A percentile compares a stretch with the other conserved stretches of the same genome.
phyloP scores from a whole-genome alignment of 2,329 filamentous ascomycete species.

The Aschersonia sp. region DNA sequence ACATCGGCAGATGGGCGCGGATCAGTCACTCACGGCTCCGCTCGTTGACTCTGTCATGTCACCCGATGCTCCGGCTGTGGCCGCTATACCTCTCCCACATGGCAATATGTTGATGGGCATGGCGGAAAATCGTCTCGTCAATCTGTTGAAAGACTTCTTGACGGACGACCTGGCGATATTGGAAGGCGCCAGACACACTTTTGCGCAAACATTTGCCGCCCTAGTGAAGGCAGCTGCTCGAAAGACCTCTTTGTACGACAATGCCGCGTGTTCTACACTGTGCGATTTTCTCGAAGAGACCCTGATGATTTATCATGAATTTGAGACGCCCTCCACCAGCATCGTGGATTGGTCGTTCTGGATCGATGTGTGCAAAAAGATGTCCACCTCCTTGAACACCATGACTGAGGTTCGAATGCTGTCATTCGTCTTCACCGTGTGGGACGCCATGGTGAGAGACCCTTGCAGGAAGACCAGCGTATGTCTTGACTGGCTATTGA shows the following conservation, averaged over 20 bases:
- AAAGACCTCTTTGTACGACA: conserved; percentile 67
- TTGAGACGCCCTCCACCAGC: conserved; percentile 25
- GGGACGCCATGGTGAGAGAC: conserved; percentile 57
- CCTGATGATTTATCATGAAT: conserved; percentile 44
- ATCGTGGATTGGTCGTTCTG: conserved; percentile 73
- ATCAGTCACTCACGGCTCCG: conserved; percentile 26
- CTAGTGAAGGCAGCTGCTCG: conserved; percentile 62
- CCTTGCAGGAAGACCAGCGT: conserved; percentile 53
- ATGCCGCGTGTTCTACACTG: conserved; percentile 74
- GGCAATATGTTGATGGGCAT: conserved; percentile 63
- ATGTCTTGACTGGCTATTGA: conserved; percentile 62
- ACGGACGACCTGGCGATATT: conserved; percentile 27
- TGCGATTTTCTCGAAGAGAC: conserved; percentile 84
- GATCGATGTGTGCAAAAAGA: conserved; percentile 65
- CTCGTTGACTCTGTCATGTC: conserved; percentile 30
- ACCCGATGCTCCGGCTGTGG: conserved; percentile 51
- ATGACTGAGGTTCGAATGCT: conserved; percentile 80
- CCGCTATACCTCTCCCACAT: conserved; percentile 47
- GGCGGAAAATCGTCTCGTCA: conserved; percentile 77
- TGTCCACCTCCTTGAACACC: conserved; percentile 73
- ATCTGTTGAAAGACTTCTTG: conserved; percentile 69
- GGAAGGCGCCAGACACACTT: conserved; percentile 44
- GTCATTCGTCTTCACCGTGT: conserved; percentile 67
- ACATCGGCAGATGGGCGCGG: conserved; percentile 52
- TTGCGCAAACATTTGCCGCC: conserved; percentile 60